Evolutionary conservation across 495 filamentous ascomycete species (phyloP), one percentile per base, ranked within the genome.

Genomic region (Lindgomyces ingoldianus): DNA sequence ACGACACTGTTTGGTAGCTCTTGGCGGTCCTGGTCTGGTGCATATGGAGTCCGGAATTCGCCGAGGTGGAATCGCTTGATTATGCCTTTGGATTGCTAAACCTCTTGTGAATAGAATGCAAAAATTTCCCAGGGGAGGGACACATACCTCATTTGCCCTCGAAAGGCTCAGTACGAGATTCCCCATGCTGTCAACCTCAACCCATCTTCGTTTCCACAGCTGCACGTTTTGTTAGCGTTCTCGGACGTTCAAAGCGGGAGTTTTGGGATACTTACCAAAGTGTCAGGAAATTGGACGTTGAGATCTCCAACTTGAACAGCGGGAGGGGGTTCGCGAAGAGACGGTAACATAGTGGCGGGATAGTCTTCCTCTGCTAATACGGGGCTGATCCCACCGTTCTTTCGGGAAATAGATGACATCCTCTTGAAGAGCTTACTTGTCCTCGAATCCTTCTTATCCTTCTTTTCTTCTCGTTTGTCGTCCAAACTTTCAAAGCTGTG

Each of bases 221-320:
- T 80, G 44, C 9, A 26, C 14, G 21, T 26, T 25, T 0, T 18
- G 27, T 63, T 27, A 60, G 49, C 30, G 33, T 16, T 12, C 44
- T 57, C 57, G 39, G 42, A 33, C 11, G 51, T n/a, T 11, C 19
- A 25, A 27, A 52, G 25, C n/a, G 9, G n/a, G n/a, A n/a, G n/a
- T 39, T 50, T 14, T 16, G 19, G 29, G 33, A 18, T 22, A 64
- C 76, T 69, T 72, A 79, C 78, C 22, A 96, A 81, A 46, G 87
- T 93, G 73, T 95, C 93, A 1, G 93, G 92, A 70, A 97, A 96
- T 70, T 97, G 93, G 2, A 96, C 86, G 65, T 97, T 96, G 52
- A 96, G 86, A 70, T 96, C 91, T 41, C 93, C 92, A 73, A 71
- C 61, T 33, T 67, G 64, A n/a, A 71, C 68, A 36, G 68, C 69